phyloP scores from a whole-genome alignment of 1,284 basidiomycete species.

The Leccinum solheimii region DNA sequence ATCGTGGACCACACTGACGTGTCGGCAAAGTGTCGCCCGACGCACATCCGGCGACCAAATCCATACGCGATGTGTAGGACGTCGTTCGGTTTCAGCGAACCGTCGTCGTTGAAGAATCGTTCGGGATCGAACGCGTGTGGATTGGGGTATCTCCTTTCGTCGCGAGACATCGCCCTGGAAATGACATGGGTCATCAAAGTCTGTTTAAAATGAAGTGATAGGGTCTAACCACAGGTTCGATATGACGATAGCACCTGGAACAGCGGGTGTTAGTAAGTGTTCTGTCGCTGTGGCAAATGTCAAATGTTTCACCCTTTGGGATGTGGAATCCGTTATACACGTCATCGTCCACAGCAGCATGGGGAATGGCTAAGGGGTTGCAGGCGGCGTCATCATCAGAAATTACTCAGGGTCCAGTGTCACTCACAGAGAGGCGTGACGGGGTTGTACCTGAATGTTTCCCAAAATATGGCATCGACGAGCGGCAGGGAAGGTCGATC shows the following conservation, averaged over 20 bases:
- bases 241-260: slow-evolving; percentile 10
- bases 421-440: slow-evolving; percentile 15
- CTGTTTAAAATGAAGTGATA: no score
- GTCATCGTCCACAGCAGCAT: slow-evolving; percentile 11
- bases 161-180: slow-evolving; percentile 15
- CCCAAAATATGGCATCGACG: slow-evolving; percentile 32
- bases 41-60: slow-evolving; percentile 17
- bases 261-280: not conserved
- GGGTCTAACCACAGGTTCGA: slow-evolving; percentile 13
- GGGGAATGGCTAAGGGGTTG: slow-evolving; percentile 12
- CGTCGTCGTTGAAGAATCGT: slow-evolving; percentile 16
- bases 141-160: slow-evolving; percentile 9
- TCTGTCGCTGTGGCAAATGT: no score
- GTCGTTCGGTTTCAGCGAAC: slow-evolving; percentile 14
- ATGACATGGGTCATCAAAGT: not conserved
- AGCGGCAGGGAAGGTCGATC: slow-evolving; percentile 33
- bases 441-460: slow-evolving; percentile 19
- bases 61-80: slow-evolving; percentile 12
- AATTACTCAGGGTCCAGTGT: not conserved
- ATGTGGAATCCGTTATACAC: slow-evolving; percentile 16
- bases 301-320: slow-evolving; percentile 11
- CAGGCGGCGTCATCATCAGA: not conserved
- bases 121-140: slow-evolving; percentile 14
- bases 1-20: slow-evolving; percentile 18
- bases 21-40: slow-evolving; percentile 17